Evolutionary conservation across 2,329 filamentous ascomycete genomes (phyloP), one percentile per base, ranked within the genome.

Genomic region (Alternaria brassicae): DNA sequence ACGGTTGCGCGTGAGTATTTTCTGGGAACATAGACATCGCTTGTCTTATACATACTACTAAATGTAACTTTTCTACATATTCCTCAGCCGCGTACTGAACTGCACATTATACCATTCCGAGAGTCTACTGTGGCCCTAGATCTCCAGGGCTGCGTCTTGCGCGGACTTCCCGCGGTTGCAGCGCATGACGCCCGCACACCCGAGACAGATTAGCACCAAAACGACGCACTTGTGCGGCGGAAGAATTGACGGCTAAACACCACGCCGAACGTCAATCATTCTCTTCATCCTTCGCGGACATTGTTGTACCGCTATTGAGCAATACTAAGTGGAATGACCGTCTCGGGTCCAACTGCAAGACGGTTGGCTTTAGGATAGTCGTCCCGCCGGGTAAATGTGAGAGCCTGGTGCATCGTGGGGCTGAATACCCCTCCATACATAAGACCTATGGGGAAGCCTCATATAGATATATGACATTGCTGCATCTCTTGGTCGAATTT

Each of bases 181-280:
- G 53, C 52, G 51, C 44, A 51, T 48, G n/a, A 50, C 28, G 56
- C 67, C 71, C 68, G 62, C 53, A 61, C 66, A 67, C 53, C 70
- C 69, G 70, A 67, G 61, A 58, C 51, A 58, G 47, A 49, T 54
- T 42, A 47, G 34, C 51, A 36, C 25, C 34, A 48, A 15, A 48
- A 64, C 57, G 60, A 40, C 51, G 58, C 58, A 45, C 41, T 45
- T 50, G 55, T 63, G 58, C 65, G 65, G 51, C 72, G 73, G 73
- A 62, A 73, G 71, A 75, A 76, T 71, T 41, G 32, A 56, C 73
- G 73, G 73, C 63, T 76, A 76, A 76, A 76, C 45, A 59, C 54
- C 32, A 53, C 36, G 32, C 32, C 48, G 44, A 57, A 53, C 58
- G 44, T 62, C 36, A 58, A 57, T 61, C 58, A 51, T 62, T 37